These are phyloP conservation scores for Phialophora verrucosa DNA, from an alignment of 2,329 filamentous ascomycete genomes.

Conservation along the genomic window DNA sequence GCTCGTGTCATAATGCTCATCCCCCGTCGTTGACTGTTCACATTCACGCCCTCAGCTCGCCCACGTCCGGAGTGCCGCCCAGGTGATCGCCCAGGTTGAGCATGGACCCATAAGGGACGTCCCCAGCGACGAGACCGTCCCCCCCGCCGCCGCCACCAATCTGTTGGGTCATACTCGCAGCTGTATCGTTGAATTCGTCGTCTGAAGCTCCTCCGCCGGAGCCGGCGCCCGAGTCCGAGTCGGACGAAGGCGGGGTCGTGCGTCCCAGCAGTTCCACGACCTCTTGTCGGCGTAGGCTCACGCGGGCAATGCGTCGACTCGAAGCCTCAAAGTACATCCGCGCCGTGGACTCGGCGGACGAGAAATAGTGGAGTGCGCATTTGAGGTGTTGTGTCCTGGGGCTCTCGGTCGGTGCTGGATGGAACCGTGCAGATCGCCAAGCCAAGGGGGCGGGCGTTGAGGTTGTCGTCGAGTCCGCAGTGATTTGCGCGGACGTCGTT, in stretches of 20 bases:
- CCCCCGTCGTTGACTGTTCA: neutral
- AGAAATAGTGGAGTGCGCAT: conserved; percentile 3
- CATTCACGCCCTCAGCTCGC: neutral
- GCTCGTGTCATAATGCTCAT: neutral
- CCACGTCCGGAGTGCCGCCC: neutral
- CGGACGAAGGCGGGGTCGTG: conserved; percentile 8
- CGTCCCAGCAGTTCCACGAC: conserved; percentile 5
- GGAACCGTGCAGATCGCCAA: neutral
- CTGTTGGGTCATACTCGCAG: neutral
- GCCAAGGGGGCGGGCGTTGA: neutral
- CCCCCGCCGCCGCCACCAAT: no score
- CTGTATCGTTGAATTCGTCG: neutral
- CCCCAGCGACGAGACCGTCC: no score
- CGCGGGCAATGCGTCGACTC: conserved; percentile 16
- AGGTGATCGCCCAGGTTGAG: neutral
- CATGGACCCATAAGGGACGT: neutral
- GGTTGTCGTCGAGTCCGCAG: neutral
- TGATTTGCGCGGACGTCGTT: neutral
- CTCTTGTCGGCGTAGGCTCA: conserved; percentile 8
- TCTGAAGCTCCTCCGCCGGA: neutral
- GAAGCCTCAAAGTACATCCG: conserved; percentile 18
- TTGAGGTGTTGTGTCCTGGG: neutral
- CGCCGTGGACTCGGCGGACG: conserved; percentile 13
- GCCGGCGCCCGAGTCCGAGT: neutral
- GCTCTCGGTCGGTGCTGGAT: neutral